Evolutionary conservation across 192 early-diverging fungal genomes (phyloP), one percentile per base, ranked within the genome.

Genomic region (Backusella tuberculispora): DNA sequence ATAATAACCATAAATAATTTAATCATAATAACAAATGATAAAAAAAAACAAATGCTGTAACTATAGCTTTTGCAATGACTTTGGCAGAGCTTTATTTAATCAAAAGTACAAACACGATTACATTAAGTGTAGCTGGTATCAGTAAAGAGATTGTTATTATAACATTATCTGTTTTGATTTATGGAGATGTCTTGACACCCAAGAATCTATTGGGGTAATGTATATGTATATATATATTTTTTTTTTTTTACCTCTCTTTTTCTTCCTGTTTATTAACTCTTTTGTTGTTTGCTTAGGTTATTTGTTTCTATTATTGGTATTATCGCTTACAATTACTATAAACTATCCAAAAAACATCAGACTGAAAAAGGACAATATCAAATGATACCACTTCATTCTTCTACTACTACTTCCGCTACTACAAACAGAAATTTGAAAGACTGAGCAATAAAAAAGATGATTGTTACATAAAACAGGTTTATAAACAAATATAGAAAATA

Each of bases 111-210:
- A 91, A 86, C 5, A 92, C 93, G 0, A 89, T 96, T 6, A 94
- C 95, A 0, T 84, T 96, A 40, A 93, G 92, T n/a, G 89, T 95
- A 1, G 91, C 90, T 3, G 95, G 95, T 8, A 94, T 90, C 19
- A 87, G 87, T 67, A 91, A 91, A 81, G 95, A 96, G 78, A 88
- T 96, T 76, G 77, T 95, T 3, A 89, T 94, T 15, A 90, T 96
- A 63, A 78, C 85, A 7, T 77, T 90, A 12, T 90, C 91, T 4
- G 82, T 86, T 34, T 29, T 92, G 21, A 88, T 96, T 26, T 94
- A 93, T 78, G 85, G 88, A 1, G 95, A 96, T 74, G 72, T 82
- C 9, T 84, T 94, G 73, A 92, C 93, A 19, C 64, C 85, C 7
- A 79, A 86, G 17, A 93, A 90, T 63, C 48, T 92, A 14, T 45